These are phyloP conservation scores for Coniochaeta sp. DNA, from an alignment of 2,329 filamentous ascomycete species.

Conservation along the genomic window DNA sequence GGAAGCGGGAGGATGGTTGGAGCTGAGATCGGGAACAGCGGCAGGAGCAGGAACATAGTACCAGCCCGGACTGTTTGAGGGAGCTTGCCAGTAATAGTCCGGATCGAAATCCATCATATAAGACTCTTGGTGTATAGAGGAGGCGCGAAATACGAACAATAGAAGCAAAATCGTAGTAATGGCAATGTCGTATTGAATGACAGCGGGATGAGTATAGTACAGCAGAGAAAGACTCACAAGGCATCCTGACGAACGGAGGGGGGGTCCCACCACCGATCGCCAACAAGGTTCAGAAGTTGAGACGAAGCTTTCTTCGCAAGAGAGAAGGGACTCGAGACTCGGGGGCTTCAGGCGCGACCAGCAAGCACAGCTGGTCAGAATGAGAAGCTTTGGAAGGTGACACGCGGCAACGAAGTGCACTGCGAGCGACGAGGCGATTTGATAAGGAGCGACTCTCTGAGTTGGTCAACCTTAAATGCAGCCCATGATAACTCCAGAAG, in stretches of 20 bases:
- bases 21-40: too few species aligned
- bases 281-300: neutral
- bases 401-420: neutral
- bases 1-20: neutral
- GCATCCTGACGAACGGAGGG: neutral
- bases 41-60: neutral
- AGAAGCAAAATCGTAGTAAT: neutral
- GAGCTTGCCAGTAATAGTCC: neutral
- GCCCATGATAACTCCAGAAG: conserved; percentile 14
- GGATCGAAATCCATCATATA: neutral
- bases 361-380: neutral
- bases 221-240: neutral
- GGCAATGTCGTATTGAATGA: neutral
- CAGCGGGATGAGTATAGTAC: neutral
- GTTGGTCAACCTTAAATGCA: conserved; percentile 18
- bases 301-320: neutral
- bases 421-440: neutral
- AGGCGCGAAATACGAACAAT: too few species aligned
- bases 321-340: neutral
- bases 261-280: neutral
- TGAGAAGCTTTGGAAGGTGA: conserved; percentile 4
- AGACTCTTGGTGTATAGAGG: neutral
- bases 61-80: neutral
- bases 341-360: neutral
- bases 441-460: conserved; percentile 17